Evolutionary conservation across 345 rosid genomes (phyloP).

Genomic region (Stellera chamaejasme): DNA sequence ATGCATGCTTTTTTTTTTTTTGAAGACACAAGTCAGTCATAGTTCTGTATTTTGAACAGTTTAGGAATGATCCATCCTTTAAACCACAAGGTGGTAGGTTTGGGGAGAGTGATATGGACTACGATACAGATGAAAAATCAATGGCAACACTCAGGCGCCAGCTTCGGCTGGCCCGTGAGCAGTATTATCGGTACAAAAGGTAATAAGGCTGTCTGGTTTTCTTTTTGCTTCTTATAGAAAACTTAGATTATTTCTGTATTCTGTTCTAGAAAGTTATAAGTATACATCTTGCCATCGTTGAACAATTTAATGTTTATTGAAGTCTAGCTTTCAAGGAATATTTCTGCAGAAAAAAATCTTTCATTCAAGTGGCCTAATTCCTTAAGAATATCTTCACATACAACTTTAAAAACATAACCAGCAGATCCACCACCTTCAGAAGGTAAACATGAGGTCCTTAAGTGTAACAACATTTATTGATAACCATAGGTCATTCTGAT

Average conservation of each 20-base stretch:
- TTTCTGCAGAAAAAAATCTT: too few species aligned
- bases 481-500: too few species aligned
- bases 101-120: conserved; percentile 99
- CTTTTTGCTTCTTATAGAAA: not conserved
- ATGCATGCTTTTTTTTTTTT: not conserved
- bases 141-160: conserved; percentile 98
- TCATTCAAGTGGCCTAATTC: too few species aligned
- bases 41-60: conserved; percentile 31
- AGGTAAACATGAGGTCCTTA: too few species aligned
- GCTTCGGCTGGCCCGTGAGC: conserved; percentile 88
- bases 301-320: too few species aligned
- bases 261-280: too few species aligned
- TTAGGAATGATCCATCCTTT: conserved; percentile 86
- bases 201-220: conserved; percentile 16
- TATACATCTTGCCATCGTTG: too few species aligned
- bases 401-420: too few species aligned
- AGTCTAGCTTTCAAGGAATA: too few species aligned
- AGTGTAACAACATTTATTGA: too few species aligned
- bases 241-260: not conserved
- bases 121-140: conserved; percentile 96
- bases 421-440: too few species aligned
- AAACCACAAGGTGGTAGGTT: conserved; percentile 97
- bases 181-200: conserved; percentile 95
- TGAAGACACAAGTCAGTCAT: conserved; percentile 9
- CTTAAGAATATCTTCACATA: too few species aligned